A percentile compares a stretch with the other conserved stretches of the same genome.
Evolutionary conservation across 768 basidiomycete genomes (phyloP).

Genomic region (Boletales sp.): DNA sequence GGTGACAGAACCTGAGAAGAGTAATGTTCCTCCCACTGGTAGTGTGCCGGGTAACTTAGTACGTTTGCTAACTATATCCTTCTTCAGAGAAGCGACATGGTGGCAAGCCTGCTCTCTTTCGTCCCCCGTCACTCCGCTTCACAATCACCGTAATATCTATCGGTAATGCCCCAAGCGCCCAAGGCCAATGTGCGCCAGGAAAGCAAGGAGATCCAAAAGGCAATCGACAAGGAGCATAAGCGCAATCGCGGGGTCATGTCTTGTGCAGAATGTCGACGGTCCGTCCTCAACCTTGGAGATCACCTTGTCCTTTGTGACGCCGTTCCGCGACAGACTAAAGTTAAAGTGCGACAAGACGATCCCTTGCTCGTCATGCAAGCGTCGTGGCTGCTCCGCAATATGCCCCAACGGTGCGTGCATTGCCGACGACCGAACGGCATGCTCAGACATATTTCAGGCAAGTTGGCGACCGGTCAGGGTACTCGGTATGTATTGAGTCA

Average conservation of each 20-base stretch:
- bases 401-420: conserved; percentile 56
- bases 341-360: conserved; percentile 74
- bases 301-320: not conserved
- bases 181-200: conserved; percentile 42
- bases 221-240: conserved; percentile 65
- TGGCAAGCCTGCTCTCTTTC: conserved; percentile 1
- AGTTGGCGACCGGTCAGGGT: conserved; percentile 72
- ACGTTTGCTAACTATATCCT: not conserved
- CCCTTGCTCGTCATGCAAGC: conserved; percentile 55
- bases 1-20: no score
- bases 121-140: not conserved
- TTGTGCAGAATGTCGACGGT: conserved; percentile 67
- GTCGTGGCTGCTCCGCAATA: conserved; percentile 72
- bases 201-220: conserved; percentile 38
- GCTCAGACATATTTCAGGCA: conserved; percentile 32
- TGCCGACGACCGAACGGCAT: no score
- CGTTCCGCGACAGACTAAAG: conserved; percentile 44
- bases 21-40: no score
- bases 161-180: conserved; percentile 46
- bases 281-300: conserved; percentile 5
- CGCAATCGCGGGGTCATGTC: conserved; percentile 51
- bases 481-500: conserved; percentile 49
- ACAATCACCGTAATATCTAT: not conserved
- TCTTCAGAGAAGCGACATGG: not conserved
- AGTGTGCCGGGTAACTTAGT: no score